Evolutionary conservation across 2,329 filamentous ascomycete genomes (phyloP).

Genomic region (Aspergillus unguis): DNA sequence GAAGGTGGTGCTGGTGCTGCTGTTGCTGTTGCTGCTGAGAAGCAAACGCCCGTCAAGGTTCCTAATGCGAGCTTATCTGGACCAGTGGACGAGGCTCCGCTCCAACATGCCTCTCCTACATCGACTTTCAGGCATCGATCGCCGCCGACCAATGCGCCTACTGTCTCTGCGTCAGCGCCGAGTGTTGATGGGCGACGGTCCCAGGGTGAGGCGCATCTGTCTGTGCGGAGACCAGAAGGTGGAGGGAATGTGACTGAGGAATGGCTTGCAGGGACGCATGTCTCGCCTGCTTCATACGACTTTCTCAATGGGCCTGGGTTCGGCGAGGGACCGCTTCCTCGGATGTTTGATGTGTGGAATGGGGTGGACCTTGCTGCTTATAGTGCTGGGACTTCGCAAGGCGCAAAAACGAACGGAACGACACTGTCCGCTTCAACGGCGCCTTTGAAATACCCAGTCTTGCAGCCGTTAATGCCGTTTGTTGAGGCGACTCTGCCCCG

Average conservation of each 20-base stretch:
- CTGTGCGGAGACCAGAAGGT: conserved; percentile 18
- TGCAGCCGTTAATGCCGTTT: conserved; percentile 78
- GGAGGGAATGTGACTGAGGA: conserved; percentile 31
- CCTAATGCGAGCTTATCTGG: conserved; percentile 1
- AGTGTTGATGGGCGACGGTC: conserved; percentile 31
- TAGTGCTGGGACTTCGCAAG: conserved; percentile 47
- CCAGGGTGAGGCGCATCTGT: conserved; percentile 19
- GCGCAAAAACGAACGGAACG: conserved; percentile 56
- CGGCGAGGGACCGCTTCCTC: conserved; percentile 27
- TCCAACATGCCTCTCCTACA: conserved; percentile 23
- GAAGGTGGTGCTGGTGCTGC: too few relatives aligned
- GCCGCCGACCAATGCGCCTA: conserved; percentile 28
- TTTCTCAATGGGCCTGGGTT: conserved; percentile 25
- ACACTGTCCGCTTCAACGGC: conserved; percentile 37
- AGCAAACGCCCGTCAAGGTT: not conserved
- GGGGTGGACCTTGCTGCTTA: conserved; percentile 26
- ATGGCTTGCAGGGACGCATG: conserved; percentile 31
- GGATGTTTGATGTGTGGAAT: conserved; percentile 33
- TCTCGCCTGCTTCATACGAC: conserved; percentile 34
- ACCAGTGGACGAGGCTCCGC: conserved; percentile 12
- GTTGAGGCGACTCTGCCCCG: conserved; percentile 74
- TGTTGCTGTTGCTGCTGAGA: not conserved
- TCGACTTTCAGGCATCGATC: conserved; percentile 27
- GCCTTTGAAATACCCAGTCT: conserved; percentile 71
- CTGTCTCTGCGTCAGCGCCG: conserved; percentile 29